Base-by-base conservation (phyloP, 768 basidiomycete species). In the Auriscalpium microsporum region DNA sequence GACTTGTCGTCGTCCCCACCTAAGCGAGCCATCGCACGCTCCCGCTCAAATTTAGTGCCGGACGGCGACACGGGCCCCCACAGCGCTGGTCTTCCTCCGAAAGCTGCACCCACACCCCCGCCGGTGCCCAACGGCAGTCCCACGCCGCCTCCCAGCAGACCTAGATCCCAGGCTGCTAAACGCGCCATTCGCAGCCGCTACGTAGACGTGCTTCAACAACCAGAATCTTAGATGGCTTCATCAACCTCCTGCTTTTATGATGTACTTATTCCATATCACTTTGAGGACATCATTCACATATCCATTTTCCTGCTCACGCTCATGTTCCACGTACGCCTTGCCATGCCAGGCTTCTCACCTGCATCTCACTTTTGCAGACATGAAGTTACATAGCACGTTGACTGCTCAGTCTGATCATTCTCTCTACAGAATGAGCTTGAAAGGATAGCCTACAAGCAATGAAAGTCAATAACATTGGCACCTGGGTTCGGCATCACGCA, bases 161-260 rank as follows among this genome's bases (percentile, higher is more conserved):
- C 79, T 23, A 78, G 75, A 57, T 86, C 84, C 14, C 80, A 78
- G 56, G 77, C 79, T 19, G 77, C 82, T 23, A 94, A 90, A 72
- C 85, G 86, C 58, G 86, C 83, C 60, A 72, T 89, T 54, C 81
- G 91, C 54, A 88, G 75, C 66, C 82, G 90, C 58, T 96, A 96
- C 66, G 92, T 96, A 3, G 91, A 94, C 65, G 86, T 94, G n/a
- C 85, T 94, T 69, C 83, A 87, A 60, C 78, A 84, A 14, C 60
- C 60, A 16, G 58, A 40, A 33, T 40, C 48, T 44, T 61, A 49
- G 53, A 40, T 35, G 48, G 19, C 17, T 37, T 6, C 9, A n/a
- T 9, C 17, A 23, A 42, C 34, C 8, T 42, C 40, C 40, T 42
- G 40, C 17, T 42, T 42, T 17, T 42, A 17, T 28, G 28, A 28